Percentiles rank a stretch among this genome's conserved stretches.
Conservation (phyloP, 495 filamentous ascomycete genomes). For the Echria macrotheca region DNA sequence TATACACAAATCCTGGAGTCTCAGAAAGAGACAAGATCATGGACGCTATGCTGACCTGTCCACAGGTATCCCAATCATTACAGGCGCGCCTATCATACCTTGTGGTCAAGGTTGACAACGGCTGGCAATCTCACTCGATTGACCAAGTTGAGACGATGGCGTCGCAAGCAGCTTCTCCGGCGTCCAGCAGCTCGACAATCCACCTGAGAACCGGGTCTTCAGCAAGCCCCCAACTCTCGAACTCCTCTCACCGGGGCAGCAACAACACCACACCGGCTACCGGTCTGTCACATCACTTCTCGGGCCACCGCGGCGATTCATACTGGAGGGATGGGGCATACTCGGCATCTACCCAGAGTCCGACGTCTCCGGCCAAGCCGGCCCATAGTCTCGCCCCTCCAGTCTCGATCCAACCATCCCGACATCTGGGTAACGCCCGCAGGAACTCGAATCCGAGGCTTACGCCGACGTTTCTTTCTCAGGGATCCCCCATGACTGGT, state of each 20-base stretch:
- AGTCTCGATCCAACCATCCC: slow-evolving; percentile 31
- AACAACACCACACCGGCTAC: slow-evolving; percentile 29
- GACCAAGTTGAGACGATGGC: slow-evolving; percentile 65
- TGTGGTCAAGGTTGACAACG: slow-evolving; percentile 84
- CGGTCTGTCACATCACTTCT: slow-evolving; percentile 20
- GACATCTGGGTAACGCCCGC: slow-evolving; percentile 24
- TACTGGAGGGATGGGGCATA: slow-evolving; percentile 14
- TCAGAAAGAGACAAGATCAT: too few species aligned
- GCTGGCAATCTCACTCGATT: slow-evolving; percentile 65
- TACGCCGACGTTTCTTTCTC: slow-evolving; percentile 34
- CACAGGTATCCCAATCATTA: too few species aligned
- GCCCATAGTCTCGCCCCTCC: slow-evolving; percentile 31
- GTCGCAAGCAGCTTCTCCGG: slow-evolving; percentile 54
- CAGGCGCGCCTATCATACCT: slow-evolving; percentile 82
- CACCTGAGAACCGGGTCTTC: slow-evolving; percentile 44
- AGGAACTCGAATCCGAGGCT: slow-evolving; percentile 35
- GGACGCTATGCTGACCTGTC: too few species aligned
- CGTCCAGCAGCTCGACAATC: slow-evolving; percentile 49
- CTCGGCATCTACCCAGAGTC: slow-evolving; percentile 18
- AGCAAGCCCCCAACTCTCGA: slow-evolving; percentile 39
- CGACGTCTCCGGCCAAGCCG: slow-evolving; percentile 25
- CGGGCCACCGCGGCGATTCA: slow-evolving; percentile 12
- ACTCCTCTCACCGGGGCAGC: slow-evolving; percentile 26
- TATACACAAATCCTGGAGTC: too few species aligned
- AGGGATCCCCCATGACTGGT: slow-evolving; percentile 27